phyloP scores from a whole-genome alignment of 805 yeast species.

The Pichia eremophila region DNA sequence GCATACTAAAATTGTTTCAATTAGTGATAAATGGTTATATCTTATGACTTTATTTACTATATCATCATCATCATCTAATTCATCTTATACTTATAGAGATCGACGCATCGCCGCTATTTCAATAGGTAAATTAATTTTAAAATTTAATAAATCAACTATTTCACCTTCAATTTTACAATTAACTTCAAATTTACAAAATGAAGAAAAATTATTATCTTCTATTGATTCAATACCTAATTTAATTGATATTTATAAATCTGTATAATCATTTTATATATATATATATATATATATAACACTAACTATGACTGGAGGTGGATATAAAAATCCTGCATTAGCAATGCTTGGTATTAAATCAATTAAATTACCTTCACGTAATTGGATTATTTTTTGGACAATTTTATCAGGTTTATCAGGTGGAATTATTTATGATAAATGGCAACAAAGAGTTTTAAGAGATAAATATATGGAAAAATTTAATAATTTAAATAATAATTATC shows the following conservation, averaged over 20 bases:
- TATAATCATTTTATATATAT: too few relatives aligned
- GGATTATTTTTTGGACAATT: slow-evolving; percentile 83
- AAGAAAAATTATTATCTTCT: not conserved
- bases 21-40: slow-evolving; percentile 86
- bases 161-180: not conserved
- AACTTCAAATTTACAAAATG: not conserved
- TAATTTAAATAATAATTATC: slow-evolving; percentile 16
- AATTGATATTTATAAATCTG: not conserved
- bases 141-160: slow-evolving; percentile 60
- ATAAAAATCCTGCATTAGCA: slow-evolving; percentile 68
- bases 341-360: slow-evolving; percentile 79
- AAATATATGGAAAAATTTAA: slow-evolving; percentile 35
- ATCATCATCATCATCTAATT: too few relatives aligned
- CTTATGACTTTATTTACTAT: too few relatives aligned
- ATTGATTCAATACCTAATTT: not conserved
- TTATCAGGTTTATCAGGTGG: slow-evolving; percentile 64
- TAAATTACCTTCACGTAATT: slow-evolving; percentile 80
- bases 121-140: slow-evolving; percentile 73
- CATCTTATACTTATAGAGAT: not conserved
- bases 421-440: slow-evolving; percentile 63
- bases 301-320: slow-evolving; percentile 11
- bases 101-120: slow-evolving; percentile 39
- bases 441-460: slow-evolving; percentile 57
- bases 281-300: too few relatives aligned
- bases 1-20: slow-evolving; percentile 53